Conservation (phyloP, 108 stramenopile genomes). For the Nitzschia sp. region DNA sequence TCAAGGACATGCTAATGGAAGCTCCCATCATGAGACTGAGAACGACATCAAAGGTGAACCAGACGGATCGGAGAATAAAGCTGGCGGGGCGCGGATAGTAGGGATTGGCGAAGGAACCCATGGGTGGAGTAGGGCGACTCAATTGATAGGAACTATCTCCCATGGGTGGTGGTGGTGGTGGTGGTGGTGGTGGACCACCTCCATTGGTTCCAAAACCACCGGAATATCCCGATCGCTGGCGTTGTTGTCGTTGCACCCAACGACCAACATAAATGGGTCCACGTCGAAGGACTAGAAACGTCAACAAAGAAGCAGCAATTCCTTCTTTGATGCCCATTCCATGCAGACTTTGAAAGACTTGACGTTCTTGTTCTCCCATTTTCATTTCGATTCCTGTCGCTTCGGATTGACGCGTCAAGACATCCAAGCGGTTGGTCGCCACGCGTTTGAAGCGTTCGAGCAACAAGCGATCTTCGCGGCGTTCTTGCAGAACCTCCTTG, state of each 20-base stretch:
- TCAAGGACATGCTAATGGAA: conserved; percentile 25
- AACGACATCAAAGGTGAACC: conserved; percentile 35
- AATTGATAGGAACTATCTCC: conserved; percentile 23
- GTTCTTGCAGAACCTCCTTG: conserved; percentile 7
- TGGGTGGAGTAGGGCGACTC: conserved; percentile 8
- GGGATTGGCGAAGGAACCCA: background rate
- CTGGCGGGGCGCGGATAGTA: conserved; percentile 29
- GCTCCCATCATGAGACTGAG: conserved; percentile 38
- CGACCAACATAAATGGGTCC: conserved; percentile 34
- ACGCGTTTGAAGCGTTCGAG: conserved; percentile 35
- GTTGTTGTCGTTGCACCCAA: conserved; percentile 10
- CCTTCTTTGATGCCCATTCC: conserved; percentile 43
- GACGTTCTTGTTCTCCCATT: conserved; percentile 34
- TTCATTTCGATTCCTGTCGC: conserved; percentile 9
- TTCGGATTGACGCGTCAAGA: conserved; percentile 24
- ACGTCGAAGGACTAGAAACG: conserved; percentile 34
- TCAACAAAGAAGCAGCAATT: conserved; percentile 26
- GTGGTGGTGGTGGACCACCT: background rate
- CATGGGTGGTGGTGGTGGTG: background rate
- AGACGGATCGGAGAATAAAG: conserved; percentile 26
- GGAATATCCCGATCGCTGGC: background rate
- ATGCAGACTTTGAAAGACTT: conserved; percentile 20
- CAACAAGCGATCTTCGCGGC: conserved; percentile 21
- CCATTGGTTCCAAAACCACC: too few relatives aligned
- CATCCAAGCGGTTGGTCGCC: conserved; percentile 17